These are phyloP conservation scores for Skeletonema menzelii DNA, from an alignment of 108 stramenopile genomes.

Conservation along the genomic window DNA sequence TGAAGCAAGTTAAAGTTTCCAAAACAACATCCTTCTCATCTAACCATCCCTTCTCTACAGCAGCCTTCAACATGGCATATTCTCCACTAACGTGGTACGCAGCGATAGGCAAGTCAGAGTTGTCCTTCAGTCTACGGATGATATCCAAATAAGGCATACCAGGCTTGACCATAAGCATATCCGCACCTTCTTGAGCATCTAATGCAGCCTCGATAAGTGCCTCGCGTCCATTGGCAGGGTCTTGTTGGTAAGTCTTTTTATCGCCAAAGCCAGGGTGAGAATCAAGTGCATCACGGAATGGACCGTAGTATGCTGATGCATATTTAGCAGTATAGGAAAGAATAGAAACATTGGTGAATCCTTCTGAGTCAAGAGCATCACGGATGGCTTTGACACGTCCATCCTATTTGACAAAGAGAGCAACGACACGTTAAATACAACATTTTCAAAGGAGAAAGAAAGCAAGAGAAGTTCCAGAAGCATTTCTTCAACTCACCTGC, in stretches of 20 bases:
- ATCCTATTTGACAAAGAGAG: conserved; percentile 62
- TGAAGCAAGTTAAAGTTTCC: conserved; percentile 97
- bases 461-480: not conserved
- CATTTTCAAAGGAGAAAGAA: not conserved
- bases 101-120: conserved; percentile 90
- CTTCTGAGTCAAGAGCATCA: conserved; percentile 96
- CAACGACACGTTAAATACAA: conserved; percentile 13
- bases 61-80: conserved; percentile 99
- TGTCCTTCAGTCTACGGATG: conserved; percentile 91
- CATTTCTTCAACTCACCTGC: conserved; percentile 60
- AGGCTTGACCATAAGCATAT: conserved; percentile 99
- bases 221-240: conserved; percentile 96
- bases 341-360: conserved; percentile 98
- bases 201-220: conserved; percentile 93
- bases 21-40: conserved; percentile 93
- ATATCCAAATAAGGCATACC: conserved; percentile 99
- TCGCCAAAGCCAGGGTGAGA: conserved; percentile 94
- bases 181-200: conserved; percentile 98
- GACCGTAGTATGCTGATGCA: conserved; percentile 98
- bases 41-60: conserved; percentile 95
- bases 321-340: conserved; percentile 99
- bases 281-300: conserved; percentile 99
- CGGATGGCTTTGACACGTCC: conserved; percentile 98
- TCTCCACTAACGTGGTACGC: conserved; percentile 99
- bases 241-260: conserved; percentile 99